Evolutionary conservation across 345 rosid species (phyloP).

Genomic region (Rhodamnia argentea): DNA sequence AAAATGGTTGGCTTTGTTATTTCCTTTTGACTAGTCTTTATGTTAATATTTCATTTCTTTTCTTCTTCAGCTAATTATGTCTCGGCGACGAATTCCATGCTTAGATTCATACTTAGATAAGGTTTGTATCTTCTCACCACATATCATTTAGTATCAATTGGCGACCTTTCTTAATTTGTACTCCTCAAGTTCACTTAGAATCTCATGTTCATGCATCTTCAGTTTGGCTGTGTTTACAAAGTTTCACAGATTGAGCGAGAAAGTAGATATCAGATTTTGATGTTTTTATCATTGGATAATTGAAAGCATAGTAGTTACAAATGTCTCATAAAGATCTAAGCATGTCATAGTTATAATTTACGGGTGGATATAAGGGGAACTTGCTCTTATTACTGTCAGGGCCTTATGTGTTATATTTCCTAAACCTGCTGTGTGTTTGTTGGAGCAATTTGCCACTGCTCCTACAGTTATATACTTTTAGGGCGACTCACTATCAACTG

Average conservation of each 20-base stretch:
- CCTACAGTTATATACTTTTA: not conserved
- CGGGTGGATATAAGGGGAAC: not conserved
- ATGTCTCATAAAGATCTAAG: not conserved
- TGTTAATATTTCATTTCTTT: not conserved
- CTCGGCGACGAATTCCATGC: conserved; percentile 90
- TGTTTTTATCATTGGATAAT: not conserved
- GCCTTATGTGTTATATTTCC: not conserved
- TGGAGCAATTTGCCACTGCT: not conserved
- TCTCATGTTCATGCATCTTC: not conserved
- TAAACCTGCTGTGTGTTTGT: not conserved
- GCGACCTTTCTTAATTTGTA: not conserved
- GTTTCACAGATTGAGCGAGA: not conserved
- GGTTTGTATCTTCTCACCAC: conserved; percentile 28
- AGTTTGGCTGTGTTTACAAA: not conserved
- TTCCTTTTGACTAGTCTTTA: not conserved
- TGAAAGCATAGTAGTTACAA: not conserved
- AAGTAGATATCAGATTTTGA: not conserved
- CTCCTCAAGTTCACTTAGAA: not conserved
- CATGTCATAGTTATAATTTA: not conserved
- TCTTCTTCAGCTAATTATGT: conserved; percentile 72
- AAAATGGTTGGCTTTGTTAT: not conserved
- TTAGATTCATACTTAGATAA: conserved; percentile 95
- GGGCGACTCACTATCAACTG: not conserved
- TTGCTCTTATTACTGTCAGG: not conserved
- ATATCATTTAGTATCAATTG: not conserved